Evolutionary conservation across 2,329 filamentous ascomycete species (phyloP).

Genomic region (Pseudogymnoascus sp.): DNA sequence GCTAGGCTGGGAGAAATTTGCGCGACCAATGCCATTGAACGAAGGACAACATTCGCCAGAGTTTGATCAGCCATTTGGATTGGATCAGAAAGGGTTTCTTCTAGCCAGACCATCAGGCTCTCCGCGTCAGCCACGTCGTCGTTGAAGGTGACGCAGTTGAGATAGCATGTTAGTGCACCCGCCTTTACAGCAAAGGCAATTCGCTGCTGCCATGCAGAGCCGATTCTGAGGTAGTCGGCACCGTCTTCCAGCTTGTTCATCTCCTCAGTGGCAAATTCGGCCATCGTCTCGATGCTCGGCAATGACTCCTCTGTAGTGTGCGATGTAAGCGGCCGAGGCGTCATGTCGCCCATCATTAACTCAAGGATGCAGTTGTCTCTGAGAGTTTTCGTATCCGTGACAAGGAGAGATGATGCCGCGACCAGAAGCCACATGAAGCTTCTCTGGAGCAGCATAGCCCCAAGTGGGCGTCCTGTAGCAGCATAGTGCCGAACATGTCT

Average conservation of each 20-base stretch:
- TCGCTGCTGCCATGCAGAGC: slow-evolving; percentile 76
- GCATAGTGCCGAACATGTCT: slow-evolving; percentile 77
- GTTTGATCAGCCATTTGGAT: slow-evolving; percentile 73
- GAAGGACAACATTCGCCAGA: slow-evolving; percentile 70
- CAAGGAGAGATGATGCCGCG: slow-evolving; percentile 65
- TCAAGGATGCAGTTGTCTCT: slow-evolving; percentile 62
- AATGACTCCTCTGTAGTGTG: slow-evolving; percentile 42
- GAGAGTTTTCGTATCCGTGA: slow-evolving; percentile 52
- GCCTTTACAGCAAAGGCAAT: slow-evolving; percentile 82
- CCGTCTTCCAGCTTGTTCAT: slow-evolving; percentile 82
- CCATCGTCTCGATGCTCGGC: slow-evolving; percentile 52
- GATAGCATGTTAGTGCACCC: slow-evolving; percentile 68
- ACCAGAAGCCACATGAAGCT: slow-evolving; percentile 81
- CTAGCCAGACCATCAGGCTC: slow-evolving; percentile 73
- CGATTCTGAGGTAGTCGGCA: slow-evolving; percentile 80
- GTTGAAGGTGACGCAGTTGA: slow-evolving; percentile 78
- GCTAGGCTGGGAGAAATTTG: slow-evolving; percentile 65
- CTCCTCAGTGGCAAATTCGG: slow-evolving; percentile 68
- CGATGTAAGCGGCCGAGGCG: slow-evolving; percentile 34
- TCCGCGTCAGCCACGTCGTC: slow-evolving; percentile 75
- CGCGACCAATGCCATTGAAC: slow-evolving; percentile 73
- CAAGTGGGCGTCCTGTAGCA: slow-evolving; percentile 67
- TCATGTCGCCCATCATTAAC: slow-evolving; percentile 51
- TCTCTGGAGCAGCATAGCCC: slow-evolving; percentile 83
- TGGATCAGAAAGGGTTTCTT: slow-evolving; percentile 69